Evolutionary conservation across 345 rosid genomes (phyloP).

Genomic region (Triadica sebifera): DNA sequence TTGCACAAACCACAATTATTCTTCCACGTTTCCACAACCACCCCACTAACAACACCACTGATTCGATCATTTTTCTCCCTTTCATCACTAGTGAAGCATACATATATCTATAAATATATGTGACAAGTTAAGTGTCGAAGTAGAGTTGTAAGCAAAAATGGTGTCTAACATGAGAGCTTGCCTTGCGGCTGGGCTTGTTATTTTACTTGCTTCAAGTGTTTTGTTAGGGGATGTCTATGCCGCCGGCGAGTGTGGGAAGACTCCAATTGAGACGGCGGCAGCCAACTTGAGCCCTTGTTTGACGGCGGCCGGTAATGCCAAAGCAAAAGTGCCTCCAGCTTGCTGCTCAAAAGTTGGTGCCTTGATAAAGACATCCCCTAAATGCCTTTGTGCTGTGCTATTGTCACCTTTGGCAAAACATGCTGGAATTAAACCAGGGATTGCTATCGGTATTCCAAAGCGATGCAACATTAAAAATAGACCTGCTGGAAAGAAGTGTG

Average conservation of each 20-base stretch:
- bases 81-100: background rate
- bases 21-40: conserved; percentile 40
- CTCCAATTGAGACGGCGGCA: conserved; percentile 61
- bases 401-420: conserved; percentile 77
- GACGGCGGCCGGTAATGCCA: conserved; percentile 52
- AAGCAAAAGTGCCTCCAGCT: conserved; percentile 49
- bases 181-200: conserved; percentile 24
- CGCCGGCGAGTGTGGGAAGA: conserved; percentile 70
- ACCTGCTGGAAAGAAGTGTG: conserved; percentile 71
- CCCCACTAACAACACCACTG: conserved; percentile 32
- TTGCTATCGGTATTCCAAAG: conserved; percentile 72
- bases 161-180: conserved; percentile 17
- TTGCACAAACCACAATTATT: background rate
- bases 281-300: conserved; percentile 76
- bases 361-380: conserved; percentile 61
- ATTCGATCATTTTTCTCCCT: background rate
- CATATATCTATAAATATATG: background rate
- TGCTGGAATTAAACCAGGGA: conserved; percentile 72
- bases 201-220: conserved; percentile 28
- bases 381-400: conserved; percentile 70
- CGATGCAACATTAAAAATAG: conserved; percentile 78
- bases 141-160: conserved; percentile 20
- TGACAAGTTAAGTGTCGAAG: background rate
- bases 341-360: conserved; percentile 74
- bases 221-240: conserved; percentile 28